Evolutionary conservation across 768 basidiomycete genomes (phyloP).

Genomic region (Hysterangium stoloniferum): DNA sequence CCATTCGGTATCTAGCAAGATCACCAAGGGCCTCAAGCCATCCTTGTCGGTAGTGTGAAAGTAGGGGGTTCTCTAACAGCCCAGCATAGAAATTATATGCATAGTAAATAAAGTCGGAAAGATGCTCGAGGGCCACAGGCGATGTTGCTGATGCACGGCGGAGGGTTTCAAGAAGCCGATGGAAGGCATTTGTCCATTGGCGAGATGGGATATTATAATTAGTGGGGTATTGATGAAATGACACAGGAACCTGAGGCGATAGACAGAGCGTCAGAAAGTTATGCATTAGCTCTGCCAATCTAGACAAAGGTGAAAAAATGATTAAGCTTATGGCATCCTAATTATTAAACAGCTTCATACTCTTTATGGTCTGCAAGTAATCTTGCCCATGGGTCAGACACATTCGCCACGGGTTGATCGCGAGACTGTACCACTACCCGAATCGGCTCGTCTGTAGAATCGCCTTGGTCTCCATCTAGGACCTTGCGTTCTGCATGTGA

Average conservation of each 20-base stretch:
- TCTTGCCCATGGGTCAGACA: slow-evolving; percentile 59
- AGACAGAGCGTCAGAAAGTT: slow-evolving; percentile 80
- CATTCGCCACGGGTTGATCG: slow-evolving; percentile 22
- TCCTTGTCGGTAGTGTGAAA: slow-evolving; percentile 62
- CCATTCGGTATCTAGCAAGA: slow-evolving; percentile 90
- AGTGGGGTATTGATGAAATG: slow-evolving; percentile 79
- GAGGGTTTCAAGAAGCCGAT: slow-evolving; percentile 84
- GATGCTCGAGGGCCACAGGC: slow-evolving; percentile 73
- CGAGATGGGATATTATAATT: slow-evolving; percentile 95
- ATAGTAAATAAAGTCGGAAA: slow-evolving; percentile 92
- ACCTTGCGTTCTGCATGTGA: slow-evolving; percentile 72
- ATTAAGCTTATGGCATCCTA: slow-evolving; percentile 9
- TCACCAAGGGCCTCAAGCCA: slow-evolving; percentile 99
- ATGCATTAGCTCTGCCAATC: slow-evolving; percentile 86
- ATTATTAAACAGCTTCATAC: slow-evolving; percentile 36
- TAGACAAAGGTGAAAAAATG: slow-evolving; percentile 28
- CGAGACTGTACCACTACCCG: slow-evolving; percentile 26
- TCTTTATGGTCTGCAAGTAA: slow-evolving; percentile 75
- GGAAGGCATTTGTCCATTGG: slow-evolving; percentile 87
- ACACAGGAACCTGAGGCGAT: slow-evolving; percentile 81
- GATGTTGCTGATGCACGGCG: slow-evolving; percentile 72
- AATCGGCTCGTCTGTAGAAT: slow-evolving; percentile 33
- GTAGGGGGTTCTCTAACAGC: slow-evolving; percentile 72
- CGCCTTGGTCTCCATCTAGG: slow-evolving; percentile 50
- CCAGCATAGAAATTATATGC: slow-evolving; percentile 92